Percentiles rank a stretch among this genome's conserved stretches.
Conservation (phyloP, 345 rosid species). For the Lepidium sativum region DNA sequence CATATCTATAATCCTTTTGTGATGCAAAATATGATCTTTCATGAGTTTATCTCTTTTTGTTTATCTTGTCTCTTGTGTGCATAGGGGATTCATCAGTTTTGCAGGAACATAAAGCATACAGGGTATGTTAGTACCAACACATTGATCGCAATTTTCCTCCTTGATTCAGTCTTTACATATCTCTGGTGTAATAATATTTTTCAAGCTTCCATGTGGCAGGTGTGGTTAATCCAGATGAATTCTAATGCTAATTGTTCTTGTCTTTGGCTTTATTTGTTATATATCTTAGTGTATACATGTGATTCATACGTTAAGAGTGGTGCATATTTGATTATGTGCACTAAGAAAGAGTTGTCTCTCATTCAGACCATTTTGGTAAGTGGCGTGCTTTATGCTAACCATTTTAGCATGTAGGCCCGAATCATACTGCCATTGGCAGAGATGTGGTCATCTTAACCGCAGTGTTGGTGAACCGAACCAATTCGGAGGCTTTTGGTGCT, state of each 20-base stretch:
- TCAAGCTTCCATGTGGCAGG: constrained; percentile 41
- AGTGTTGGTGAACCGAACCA: no score
- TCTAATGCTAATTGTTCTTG: neutral
- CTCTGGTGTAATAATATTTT: constrained; percentile 20
- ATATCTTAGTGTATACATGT: neutral
- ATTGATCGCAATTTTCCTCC: neutral
- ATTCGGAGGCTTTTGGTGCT: no score
- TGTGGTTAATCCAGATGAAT: constrained; percentile 1
- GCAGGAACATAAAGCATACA: constrained; percentile 15
- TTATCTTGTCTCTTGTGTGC: constrained; percentile 8
- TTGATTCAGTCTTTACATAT: neutral
- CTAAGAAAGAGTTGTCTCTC: neutral
- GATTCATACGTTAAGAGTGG: neutral
- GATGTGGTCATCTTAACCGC: no score
- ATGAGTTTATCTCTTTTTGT: no score
- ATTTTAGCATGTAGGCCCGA: neutral
- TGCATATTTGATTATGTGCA: neutral
- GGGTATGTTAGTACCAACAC: constrained; percentile 2
- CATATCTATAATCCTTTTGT: constrained; percentile 2
- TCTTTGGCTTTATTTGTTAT: neutral
- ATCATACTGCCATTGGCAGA: no score
- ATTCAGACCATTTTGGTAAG: neutral
- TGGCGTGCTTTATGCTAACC: neutral
- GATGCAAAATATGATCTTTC: neutral
- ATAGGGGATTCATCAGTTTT: constrained; percentile 22